Base-by-base conservation (phyloP, 805 yeast genomes). In the Cyberlindnera galapagoensis region DNA sequence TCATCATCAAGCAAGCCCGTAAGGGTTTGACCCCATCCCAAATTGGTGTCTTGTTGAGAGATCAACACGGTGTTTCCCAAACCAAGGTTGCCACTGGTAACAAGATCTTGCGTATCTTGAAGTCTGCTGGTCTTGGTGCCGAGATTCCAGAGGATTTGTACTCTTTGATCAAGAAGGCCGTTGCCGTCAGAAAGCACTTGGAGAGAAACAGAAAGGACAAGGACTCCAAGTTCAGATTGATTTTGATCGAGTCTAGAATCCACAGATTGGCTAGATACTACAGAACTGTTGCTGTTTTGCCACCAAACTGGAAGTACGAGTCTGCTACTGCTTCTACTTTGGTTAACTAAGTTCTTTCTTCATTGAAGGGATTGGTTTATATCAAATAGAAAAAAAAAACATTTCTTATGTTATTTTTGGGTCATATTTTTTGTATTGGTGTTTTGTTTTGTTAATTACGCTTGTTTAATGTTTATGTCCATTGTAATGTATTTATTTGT, bases 301-400 rank as follows among this genome's bases (percentile, higher is more conserved):
- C 99, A 60, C 97, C 99, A 68, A 88, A 83, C 92, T 92, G 99
- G 99, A 92, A 92, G 78, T 92, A 84, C 94, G 99, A 92, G 79
- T 90, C 98, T 57, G 95, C 98, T 66, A 92, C 98, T 65, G 99
- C 99, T 65, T 92, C 98, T 62, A 94, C 99, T 71, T 80, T 92
- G 72, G 99, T 92, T 64, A 90, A 90, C 84, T 92, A 87, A 72
- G 63, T 60, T 59, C 47, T 43, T 39, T 48, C n/a, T 26, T 26
- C 28, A n/a, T n/a, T n/a, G n/a, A n/a, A n/a, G n/a, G n/a, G n/a
- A n/a, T n/a, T n/a, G n/a, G 36, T 36, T 34, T 40, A 31, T 40
- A 23, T 35, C 24, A 15, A 7, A 9, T 9, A 6, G 11, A 5
- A 24, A 13, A 7, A 7, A 13, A 9, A 12, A 5, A 9, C 11